Evolutionary conservation across 139 green algal genomes (phyloP).

Genomic region (Chloropicon primus): DNA sequence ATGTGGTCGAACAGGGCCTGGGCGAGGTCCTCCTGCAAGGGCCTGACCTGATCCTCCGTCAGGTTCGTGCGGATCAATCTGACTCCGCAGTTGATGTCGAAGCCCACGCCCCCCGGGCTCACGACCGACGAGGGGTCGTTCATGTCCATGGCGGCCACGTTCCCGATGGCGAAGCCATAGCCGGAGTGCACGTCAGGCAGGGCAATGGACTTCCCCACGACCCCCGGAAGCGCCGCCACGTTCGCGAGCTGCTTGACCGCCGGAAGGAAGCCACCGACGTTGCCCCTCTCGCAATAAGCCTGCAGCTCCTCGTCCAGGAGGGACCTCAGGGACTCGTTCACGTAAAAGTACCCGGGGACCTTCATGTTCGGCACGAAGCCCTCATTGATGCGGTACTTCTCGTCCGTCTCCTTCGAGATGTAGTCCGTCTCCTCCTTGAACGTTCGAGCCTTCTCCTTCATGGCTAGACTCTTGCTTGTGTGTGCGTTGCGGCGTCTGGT

Average conservation of each 20-base stretch:
- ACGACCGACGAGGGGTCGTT: constrained; percentile 61
- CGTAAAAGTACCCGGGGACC: constrained; percentile 67
- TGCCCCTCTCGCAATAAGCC: constrained; percentile 11
- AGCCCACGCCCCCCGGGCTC: constrained; percentile 53
- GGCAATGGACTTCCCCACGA: constrained; percentile 68
- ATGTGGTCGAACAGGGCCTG: constrained; percentile 85
- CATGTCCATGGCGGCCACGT: constrained; percentile 86
- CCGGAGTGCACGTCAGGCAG: constrained; percentile 79
- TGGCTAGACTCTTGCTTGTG: too few species aligned
- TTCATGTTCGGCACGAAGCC: constrained; percentile 73
- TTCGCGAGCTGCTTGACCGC: constrained; percentile 84
- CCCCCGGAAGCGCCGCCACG: constrained; percentile 70
- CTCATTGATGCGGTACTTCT: constrained; percentile 25
- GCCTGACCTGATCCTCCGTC: constrained; percentile 46
- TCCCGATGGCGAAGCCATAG: constrained; percentile 87
- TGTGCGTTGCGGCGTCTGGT: too few species aligned
- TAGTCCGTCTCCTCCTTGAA: background rate
- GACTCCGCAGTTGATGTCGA: constrained; percentile 88
- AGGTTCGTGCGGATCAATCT: constrained; percentile 78
- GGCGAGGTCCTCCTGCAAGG: constrained; percentile 60
- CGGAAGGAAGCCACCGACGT: constrained; percentile 65
- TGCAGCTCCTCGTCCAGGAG: constrained; percentile 72
- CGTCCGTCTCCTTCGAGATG: constrained; percentile 23
- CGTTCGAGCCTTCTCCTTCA: background rate
- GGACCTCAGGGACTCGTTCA: constrained; percentile 51